A percentile compares a stretch with the other conserved stretches of the same genome.
Conservation (phyloP, 129 eudicot species). For the Scalesia atractyloides region DNA sequence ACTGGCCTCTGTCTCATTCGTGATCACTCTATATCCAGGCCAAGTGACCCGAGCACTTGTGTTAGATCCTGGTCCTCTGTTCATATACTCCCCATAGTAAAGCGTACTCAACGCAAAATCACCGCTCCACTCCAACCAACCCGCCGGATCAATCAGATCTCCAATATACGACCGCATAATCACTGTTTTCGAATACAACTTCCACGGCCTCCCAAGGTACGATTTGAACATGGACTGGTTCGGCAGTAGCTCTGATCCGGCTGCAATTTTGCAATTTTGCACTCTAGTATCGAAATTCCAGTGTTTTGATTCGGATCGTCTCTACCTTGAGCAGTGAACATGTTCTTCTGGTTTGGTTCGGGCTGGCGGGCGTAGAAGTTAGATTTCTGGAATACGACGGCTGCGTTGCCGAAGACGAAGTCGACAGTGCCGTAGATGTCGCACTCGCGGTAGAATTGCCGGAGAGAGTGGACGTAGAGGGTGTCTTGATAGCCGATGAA, state of each 20-base stretch:
- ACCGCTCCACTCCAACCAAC: conserved; percentile 75
- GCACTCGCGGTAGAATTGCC: conserved; percentile 78
- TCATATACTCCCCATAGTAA: conserved; percentile 73
- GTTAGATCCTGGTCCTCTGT: conserved; percentile 70
- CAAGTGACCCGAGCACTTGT: conserved; percentile 68
- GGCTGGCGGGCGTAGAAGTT: conserved; percentile 78
- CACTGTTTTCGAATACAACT: conserved; percentile 58
- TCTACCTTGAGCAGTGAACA: conserved; percentile 86
- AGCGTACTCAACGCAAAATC: conserved; percentile 53
- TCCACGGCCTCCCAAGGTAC: conserved; percentile 86
- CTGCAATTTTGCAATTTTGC: conserved; percentile 73
- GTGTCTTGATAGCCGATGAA: conserved; percentile 85
- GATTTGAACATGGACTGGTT: conserved; percentile 47
- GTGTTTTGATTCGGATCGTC: conserved; percentile 85
- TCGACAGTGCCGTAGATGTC: conserved; percentile 81
- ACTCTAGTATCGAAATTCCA: conserved; percentile 64
- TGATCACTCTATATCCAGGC: conserved; percentile 63
- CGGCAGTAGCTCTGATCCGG: conserved; percentile 66
- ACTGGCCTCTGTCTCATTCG: conserved; percentile 47
- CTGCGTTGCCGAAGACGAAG: conserved; percentile 80
- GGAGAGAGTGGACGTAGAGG: conserved; percentile 71
- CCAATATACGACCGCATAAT: conserved; percentile 45
- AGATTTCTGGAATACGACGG: conserved; percentile 70
- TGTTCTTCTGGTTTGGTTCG: conserved; percentile 51
- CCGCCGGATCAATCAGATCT: conserved; percentile 49